phyloP scores from a whole-genome alignment of 192 early-diverging fungal species.

The Thamnidium elegans region DNA sequence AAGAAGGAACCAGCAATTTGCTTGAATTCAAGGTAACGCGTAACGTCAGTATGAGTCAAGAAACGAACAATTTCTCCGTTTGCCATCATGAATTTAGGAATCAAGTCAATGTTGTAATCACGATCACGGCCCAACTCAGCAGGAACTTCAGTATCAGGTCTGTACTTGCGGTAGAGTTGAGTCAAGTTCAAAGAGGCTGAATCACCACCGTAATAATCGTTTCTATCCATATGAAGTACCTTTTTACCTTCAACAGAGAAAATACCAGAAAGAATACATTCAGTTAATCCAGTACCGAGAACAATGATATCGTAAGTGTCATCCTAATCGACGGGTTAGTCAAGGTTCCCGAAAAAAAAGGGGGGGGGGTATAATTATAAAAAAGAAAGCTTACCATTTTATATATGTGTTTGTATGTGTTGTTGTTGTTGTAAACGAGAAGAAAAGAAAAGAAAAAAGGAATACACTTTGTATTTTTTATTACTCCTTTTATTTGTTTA shows the following conservation, averaged over 20 bases:
- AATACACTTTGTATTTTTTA: too few relatives aligned
- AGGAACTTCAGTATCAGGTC: conserved; percentile 50
- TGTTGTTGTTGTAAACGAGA: too few relatives aligned
- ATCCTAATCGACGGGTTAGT: conserved; percentile 49
- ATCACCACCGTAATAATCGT: conserved; percentile 99
- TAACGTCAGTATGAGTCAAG: conserved; percentile 96
- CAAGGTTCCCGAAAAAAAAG: too few relatives aligned
- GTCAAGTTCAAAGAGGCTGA: conserved; percentile 94
- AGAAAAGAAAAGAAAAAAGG: too few relatives aligned
- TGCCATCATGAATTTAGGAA: conserved; percentile 99
- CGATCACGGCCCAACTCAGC: conserved; percentile 64
- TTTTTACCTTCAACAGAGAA: conserved; percentile 90
- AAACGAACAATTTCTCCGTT: conserved; percentile 97
- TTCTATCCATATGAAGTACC: conserved; percentile 88
- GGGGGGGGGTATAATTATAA: too few relatives aligned
- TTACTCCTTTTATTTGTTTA: too few relatives aligned
- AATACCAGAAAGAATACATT: conserved; percentile 85
- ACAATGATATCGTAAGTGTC: conserved; percentile 88
- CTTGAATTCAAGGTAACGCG: conserved; percentile 97
- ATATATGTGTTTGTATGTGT: too few relatives aligned
- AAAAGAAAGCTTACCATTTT: too few relatives aligned
- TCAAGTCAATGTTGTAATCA: conserved; percentile 97
- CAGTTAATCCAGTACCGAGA: conserved; percentile 85
- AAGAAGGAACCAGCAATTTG: conserved; percentile 94
- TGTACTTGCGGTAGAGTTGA: conserved; percentile 80